phyloP scores from a whole-genome alignment of 768 basidiomycete genomes.

The Mycena latifolia region DNA sequence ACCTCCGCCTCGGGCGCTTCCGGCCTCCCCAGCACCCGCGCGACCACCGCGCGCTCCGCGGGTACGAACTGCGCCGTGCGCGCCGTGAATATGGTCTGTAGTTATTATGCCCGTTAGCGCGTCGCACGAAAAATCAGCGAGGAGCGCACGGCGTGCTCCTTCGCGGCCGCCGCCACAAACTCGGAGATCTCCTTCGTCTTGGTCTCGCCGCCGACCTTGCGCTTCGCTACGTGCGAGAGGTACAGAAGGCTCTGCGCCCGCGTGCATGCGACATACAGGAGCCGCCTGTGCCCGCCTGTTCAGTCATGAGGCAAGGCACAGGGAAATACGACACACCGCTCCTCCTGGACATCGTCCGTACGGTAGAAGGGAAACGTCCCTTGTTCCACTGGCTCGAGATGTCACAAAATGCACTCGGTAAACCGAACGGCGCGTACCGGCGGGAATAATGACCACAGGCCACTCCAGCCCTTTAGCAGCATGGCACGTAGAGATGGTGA shows the following conservation, averaged over 20 bases:
- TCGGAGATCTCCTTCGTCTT: slow-evolving; percentile 65
- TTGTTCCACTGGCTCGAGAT: slow-evolving; percentile 66
- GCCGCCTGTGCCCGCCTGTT: slow-evolving; percentile 60
- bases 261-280: slow-evolving; percentile 92
- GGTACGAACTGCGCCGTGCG: slow-evolving; percentile 56
- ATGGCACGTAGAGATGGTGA: slow-evolving; percentile 89
- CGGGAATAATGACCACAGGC: slow-evolving; percentile 88
- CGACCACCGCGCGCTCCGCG: slow-evolving; percentile 61
- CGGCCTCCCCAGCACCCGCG: slow-evolving; percentile 64
- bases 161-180: slow-evolving; percentile 64
- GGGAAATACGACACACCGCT: slow-evolving; percentile 61
- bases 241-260: slow-evolving; percentile 82
- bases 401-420: not conserved
- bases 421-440: slow-evolving; percentile 54
- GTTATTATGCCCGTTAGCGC: too few relatives aligned
- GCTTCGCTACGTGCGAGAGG: slow-evolving; percentile 60
- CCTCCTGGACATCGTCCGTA: slow-evolving; percentile 83
- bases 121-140: not conserved
- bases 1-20: slow-evolving; percentile 60
- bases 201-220: slow-evolving; percentile 68
- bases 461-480: slow-evolving; percentile 93
- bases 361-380: slow-evolving; percentile 84
- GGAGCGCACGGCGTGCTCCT: slow-evolving; percentile 57
- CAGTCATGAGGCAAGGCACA: too few relatives aligned
- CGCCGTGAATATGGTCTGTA: slow-evolving; percentile 57